Conservation (phyloP, 2,329 filamentous ascomycete genomes). For the Tolypocladium endophyticum region DNA sequence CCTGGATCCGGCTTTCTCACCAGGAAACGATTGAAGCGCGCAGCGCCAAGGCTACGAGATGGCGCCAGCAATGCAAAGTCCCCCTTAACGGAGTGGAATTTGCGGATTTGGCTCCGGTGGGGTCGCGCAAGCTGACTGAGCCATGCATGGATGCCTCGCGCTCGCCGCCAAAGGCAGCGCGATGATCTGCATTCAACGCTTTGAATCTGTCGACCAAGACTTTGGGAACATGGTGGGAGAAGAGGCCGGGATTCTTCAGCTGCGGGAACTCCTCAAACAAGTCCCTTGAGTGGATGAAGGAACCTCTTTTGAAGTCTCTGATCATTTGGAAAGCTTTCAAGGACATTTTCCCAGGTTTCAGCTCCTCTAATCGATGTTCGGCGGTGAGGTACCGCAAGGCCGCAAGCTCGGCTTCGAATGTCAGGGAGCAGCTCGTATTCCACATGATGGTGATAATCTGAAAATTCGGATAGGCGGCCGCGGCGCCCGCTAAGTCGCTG, state of each 20-base stretch:
- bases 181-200: conserved; percentile 27
- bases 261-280: conserved; percentile 21
- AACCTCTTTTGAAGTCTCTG: conserved; percentile 13
- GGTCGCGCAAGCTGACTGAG: background rate
- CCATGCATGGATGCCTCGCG: background rate
- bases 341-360: conserved; percentile 9
- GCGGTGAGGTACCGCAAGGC: conserved; percentile 15
- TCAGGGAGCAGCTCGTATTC: conserved; percentile 14
- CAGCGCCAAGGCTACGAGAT: no score
- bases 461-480: conserved; percentile 4
- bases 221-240: conserved; percentile 10
- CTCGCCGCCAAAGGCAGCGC: no score
- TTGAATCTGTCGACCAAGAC: conserved; percentile 17
- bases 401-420: conserved; percentile 22
- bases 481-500: conserved; percentile 7
- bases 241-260: conserved; percentile 15
- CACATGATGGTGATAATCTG: conserved; percentile 16
- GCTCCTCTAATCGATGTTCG: conserved; percentile 7
- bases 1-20: no score
- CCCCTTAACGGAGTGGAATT: background rate
- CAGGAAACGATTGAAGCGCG: no score
- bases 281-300: conserved; percentile 10
- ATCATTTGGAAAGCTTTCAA: conserved; percentile 21
- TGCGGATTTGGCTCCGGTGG: background rate
- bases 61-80: no score